Base-by-base conservation (phyloP, 768 basidiomycete genomes). In the Podaxis rugospora region DNA sequence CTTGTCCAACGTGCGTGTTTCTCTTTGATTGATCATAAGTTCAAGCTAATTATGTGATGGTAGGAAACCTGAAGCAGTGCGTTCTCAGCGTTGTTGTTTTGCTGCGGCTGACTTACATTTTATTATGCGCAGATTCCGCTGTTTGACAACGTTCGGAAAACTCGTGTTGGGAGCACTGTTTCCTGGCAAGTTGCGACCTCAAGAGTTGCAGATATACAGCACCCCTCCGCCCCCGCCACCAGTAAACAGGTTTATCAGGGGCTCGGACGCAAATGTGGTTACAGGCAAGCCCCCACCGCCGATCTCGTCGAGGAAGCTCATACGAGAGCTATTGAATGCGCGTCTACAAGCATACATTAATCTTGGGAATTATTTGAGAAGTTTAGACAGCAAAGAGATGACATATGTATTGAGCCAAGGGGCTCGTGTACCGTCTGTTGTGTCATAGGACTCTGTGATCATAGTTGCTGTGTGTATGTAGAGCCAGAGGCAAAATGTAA, bases 231-330 rank as follows among this genome's bases (percentile, higher is more conserved):
- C 70, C 3, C 68, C 70, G 4, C 80, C 80, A 0, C 74, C 76
- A 1, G 67, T 67, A 21, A 84, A 80, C 66, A 69, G 70, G 0
- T 82, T 75, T 63, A 75, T 83, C 67, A 77, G 69, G 39, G 65
- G 69, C n/a, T 40, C 61, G 36, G 53, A 49, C 14, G 52, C 66
- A 51, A 42, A 55, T 28, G 14, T 64, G 63, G 55, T 50, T 37
- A 44, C 28, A 27, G 23, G 59, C 51, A 63, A 63, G 49, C 64
- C 46, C 23, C 66, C 64, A 7, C 67, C 68, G 42, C 66, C 61
- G 6, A 62, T 76, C 5, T 62, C 70, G 5, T 49, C 68, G 1
- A 63, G 67, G 35, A 69, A 65, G 60, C 53, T 78, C 39, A 67
- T 77, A 6, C 57, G 63, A 5, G 73, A 71, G 42, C 51, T 79